Conservation (phyloP, 495 filamentous ascomycete species). For the Jackrogersella minutella region DNA sequence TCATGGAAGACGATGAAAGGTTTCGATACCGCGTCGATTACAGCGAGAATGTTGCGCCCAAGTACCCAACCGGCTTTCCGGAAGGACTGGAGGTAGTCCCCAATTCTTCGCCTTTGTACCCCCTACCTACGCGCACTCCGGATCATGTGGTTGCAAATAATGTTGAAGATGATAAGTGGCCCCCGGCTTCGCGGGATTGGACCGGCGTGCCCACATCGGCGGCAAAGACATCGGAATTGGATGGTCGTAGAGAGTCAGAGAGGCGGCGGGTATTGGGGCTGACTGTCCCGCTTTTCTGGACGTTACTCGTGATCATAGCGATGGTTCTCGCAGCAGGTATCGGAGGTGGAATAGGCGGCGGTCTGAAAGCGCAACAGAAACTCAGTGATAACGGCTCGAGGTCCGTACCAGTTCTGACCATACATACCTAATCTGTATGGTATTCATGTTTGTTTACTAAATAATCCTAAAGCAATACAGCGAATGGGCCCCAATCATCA, state of each 20-base stretch:
- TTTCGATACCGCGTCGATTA: slow-evolving; percentile 27
- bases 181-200: slow-evolving; percentile 1
- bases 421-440: neutral
- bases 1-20: slow-evolving; percentile 23
- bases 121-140: slow-evolving; percentile 17
- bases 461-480: slow-evolving; percentile 3
- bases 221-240: slow-evolving; percentile 3
- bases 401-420: slow-evolving; percentile 8
- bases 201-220: neutral
- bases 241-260: neutral
- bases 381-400: slow-evolving; percentile 5
- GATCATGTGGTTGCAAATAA: neutral
- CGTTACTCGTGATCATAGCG: slow-evolving; percentile 35
- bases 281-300: slow-evolving; percentile 46
- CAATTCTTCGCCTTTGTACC: slow-evolving; percentile 33
- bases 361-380: slow-evolving; percentile 34
- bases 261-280: slow-evolving; percentile 42
- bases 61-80: slow-evolving; percentile 25
- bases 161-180: slow-evolving; percentile 9
- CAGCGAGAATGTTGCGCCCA: slow-evolving; percentile 37
- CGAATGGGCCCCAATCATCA: slow-evolving; percentile 3
- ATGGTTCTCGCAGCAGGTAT: slow-evolving; percentile 45
- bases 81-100: slow-evolving; percentile 40
- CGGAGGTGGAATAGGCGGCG: slow-evolving; percentile 47
- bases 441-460: slow-evolving; percentile 8